Conservation (phyloP, 169 alveolate genomes). For the Prorocentrum cordatum region DNA sequence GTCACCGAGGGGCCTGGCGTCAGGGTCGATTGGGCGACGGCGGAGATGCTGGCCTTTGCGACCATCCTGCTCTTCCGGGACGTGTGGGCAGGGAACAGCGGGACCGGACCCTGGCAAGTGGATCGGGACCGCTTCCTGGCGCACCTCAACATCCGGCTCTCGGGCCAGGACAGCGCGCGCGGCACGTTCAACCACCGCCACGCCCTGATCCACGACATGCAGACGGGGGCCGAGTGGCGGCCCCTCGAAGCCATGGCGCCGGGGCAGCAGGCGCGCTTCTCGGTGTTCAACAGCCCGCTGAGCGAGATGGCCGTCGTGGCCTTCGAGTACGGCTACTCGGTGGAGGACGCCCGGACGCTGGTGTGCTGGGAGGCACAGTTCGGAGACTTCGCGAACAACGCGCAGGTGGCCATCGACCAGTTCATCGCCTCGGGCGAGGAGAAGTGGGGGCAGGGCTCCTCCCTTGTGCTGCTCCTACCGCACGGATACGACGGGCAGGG, state of each 20-base stretch:
- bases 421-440: constrained; percentile 89
- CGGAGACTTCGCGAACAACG: constrained; percentile 95
- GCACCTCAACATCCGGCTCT: constrained; percentile 77
- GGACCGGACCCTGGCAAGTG: not conserved
- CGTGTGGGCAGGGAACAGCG: not conserved
- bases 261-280: constrained; percentile 19
- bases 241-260: too few species aligned
- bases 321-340: constrained; percentile 78
- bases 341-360: not conserved
- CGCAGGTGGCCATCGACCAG: constrained; percentile 89
- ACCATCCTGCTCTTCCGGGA: not conserved
- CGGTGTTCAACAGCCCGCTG: constrained; percentile 82
- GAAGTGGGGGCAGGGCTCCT: constrained; percentile 86
- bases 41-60: not conserved
- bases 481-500: constrained; percentile 95
- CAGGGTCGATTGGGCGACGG: not conserved
- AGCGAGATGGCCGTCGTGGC: constrained; percentile 90
- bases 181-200: constrained; percentile 96
- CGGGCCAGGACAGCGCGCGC: constrained; percentile 92
- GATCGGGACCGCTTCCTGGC: not conserved
- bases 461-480: constrained; percentile 84
- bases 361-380: constrained; percentile 86
- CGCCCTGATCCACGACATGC: constrained; percentile 86
- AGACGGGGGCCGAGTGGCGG: too few species aligned
- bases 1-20: not conserved